A percentile compares a stretch with the other conserved stretches of the same genome.
Conservation (phyloP, 2,329 filamentous ascomycete genomes). For the Fusarium nodosum region DNA sequence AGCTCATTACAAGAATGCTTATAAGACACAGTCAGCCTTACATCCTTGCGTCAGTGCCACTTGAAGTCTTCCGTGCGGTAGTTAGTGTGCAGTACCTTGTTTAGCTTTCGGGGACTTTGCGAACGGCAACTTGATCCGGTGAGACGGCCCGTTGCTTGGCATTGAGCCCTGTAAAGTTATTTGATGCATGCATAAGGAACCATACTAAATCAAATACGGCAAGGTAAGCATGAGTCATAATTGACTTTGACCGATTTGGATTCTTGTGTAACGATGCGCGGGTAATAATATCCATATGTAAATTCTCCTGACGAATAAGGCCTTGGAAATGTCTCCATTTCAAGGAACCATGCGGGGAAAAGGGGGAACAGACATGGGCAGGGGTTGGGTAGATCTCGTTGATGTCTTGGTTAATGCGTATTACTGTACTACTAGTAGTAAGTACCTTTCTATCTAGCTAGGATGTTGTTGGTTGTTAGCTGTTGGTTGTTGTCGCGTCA, state of each 20-base stretch:
- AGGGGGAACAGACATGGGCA: background rate
- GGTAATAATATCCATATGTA: too few relatives aligned
- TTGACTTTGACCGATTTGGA: background rate
- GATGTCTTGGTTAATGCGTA: background rate
- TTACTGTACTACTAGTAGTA: background rate
- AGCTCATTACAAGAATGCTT: too few relatives aligned
- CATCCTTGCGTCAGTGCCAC: too few relatives aligned
- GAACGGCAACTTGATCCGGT: conserved; percentile 1
- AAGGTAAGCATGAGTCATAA: background rate
- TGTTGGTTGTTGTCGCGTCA: background rate
- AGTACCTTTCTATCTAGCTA: background rate
- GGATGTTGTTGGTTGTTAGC: background rate
- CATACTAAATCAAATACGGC: too few relatives aligned
- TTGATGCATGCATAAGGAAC: too few relatives aligned
- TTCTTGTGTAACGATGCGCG: background rate
- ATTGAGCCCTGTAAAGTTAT: background rate
- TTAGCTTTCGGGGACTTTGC: background rate
- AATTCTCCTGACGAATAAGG: too few relatives aligned
- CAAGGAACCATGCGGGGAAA: too few relatives aligned
- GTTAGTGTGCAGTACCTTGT: background rate
- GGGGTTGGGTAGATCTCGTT: background rate
- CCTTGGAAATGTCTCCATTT: too few relatives aligned
- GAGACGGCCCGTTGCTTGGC: background rate
- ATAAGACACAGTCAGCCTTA: too few relatives aligned
- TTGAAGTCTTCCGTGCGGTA: too few relatives aligned